phyloP scores from a whole-genome alignment of 306 rosid species.

The Citrullus amarus region DNA sequence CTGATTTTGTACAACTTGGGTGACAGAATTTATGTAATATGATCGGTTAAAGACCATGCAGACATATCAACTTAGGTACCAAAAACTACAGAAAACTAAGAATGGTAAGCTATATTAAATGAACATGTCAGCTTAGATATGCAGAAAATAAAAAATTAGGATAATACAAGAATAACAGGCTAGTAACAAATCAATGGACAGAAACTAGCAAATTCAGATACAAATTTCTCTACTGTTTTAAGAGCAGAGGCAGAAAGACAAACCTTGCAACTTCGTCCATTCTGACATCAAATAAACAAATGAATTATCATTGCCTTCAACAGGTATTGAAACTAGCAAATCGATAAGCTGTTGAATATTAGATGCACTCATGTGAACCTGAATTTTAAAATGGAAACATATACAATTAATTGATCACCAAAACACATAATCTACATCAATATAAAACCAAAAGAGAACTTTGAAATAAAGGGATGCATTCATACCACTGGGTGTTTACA shows the following conservation, averaged over 20 bases:
- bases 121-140: neutral
- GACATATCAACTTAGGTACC: neutral
- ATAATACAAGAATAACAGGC: neutral
- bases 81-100: neutral
- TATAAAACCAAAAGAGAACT: neutral
- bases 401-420: neutral
- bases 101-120: neutral
- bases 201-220: neutral
- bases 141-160: neutral
- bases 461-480: neutral
- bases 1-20: neutral
- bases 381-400: constrained; percentile 19
- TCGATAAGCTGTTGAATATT: constrained; percentile 78
- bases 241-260: constrained; percentile 14
- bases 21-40: neutral
- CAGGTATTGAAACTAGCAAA: constrained; percentile 62
- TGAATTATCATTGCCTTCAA: constrained; percentile 59
- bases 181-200: neutral
- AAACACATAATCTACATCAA: neutral
- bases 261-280: constrained; percentile 93
- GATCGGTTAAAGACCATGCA: neutral
- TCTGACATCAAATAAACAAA: constrained; percentile 77
- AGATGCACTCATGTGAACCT: constrained; percentile 91
- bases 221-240: neutral
- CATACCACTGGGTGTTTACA: neutral